Base-by-base conservation (phyloP, 768 basidiomycete genomes). In the Pulveroboletus sp. region DNA sequence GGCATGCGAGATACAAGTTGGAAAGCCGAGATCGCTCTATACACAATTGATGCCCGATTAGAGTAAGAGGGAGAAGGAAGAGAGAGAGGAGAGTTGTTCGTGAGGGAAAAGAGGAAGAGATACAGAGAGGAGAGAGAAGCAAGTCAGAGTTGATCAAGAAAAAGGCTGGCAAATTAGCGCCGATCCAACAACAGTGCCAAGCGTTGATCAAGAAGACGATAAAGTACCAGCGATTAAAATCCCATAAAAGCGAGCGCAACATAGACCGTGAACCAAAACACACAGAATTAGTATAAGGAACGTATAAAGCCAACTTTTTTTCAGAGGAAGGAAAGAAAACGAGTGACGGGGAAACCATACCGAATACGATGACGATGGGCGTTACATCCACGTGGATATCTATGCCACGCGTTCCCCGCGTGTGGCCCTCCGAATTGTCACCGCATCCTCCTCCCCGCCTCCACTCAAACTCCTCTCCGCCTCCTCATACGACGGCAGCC, bases 401-500 rank as follows among this genome's bases (percentile, higher is more conserved):
- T 31, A 52, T n/a, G 23, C 23, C 24, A 21, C 17, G n/a, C 23
- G 39, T 6, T 24, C 44, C 25, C 11, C 45, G 27, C 33, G 23
- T 21, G 17, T 35, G 34, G 27, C 4, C 17, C 51, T 33, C 11
- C 38, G 14, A 33, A 61, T 51, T 31, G 53, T 53, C 47, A 61
- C 17, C 45, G 7, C 34, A 1, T 19, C 52, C 5, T 52, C 61
- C 7, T 50, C 55, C 4, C 9, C 38, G 0, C 29, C 40, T 5
- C 1, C 12, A 3, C 27, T 16, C 2, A 13, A 6, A 1, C 17
- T 29, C 51, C 60, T 43, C 41, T 64, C 60, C 11, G 79, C 79
- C 62, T 92, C 92, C 56, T 90, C 91, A 57, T 98, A 98, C 33
- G 84, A 88, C 40, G 94, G 94, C 56, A 95, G 62, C 6, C 88